phyloP scores from a whole-genome alignment of 2,329 filamentous ascomycete genomes.

The Fusarium virguliforme region DNA sequence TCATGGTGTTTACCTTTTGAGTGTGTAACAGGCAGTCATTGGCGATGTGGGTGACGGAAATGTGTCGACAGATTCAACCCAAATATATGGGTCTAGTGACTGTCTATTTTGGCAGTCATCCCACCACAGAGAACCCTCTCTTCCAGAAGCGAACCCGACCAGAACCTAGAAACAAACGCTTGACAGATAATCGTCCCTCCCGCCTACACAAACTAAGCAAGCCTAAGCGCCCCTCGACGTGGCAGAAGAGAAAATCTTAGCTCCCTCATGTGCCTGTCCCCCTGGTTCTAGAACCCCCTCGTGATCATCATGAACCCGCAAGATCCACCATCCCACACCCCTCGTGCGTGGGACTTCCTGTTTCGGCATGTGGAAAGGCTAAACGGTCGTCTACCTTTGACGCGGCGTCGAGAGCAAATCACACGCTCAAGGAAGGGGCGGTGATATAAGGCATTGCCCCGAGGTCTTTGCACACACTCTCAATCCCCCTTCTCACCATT shows the following conservation, averaged over 20 bases:
- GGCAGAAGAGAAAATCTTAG: constrained; percentile 1
- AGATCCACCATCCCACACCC: constrained; percentile 5
- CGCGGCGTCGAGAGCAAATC: not conserved
- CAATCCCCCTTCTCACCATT: constrained; percentile 1
- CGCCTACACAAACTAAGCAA: not conserved
- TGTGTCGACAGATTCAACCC: rapidly evolving
- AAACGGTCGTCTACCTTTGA: not conserved
- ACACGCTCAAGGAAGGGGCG: not conserved
- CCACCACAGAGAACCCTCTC: not conserved
- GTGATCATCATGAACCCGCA: constrained; percentile 6
- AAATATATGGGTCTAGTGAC: rapidly evolving
- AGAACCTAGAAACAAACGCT: not conserved
- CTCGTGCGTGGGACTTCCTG: not conserved
- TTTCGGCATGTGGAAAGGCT: constrained; percentile 6
- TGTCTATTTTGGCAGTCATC: not conserved
- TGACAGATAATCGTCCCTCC: not conserved
- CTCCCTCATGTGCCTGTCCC: constrained; percentile 1
- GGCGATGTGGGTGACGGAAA: not conserved
- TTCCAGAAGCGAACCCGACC: not conserved
- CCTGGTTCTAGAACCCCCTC: constrained; percentile 6
- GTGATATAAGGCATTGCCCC: constrained; percentile 11
- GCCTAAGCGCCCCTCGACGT: constrained; percentile 1
- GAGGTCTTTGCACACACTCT: not conserved
- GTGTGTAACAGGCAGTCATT: constrained; percentile 1
- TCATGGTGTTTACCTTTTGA: not conserved